A percentile compares a stretch with the other conserved stretches of the same genome.
phyloP scores from a whole-genome alignment of 2,329 filamentous ascomycete genomes.

The Sporothrix schenckii region DNA sequence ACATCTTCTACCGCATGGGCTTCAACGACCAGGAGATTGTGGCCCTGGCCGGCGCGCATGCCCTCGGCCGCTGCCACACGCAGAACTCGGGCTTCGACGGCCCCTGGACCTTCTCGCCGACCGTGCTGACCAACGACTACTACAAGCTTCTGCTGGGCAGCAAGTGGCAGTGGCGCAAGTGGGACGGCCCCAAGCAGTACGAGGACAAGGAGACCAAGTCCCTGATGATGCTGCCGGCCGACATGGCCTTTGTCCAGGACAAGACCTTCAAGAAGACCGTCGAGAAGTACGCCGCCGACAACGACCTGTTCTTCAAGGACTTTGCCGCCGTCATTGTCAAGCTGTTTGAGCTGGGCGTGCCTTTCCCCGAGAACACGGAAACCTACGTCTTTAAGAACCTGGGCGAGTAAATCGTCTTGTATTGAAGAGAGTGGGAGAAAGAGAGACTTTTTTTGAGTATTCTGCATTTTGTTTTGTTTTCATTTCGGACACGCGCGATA shows the following conservation, averaged over 20 bases:
- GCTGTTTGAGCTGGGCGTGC: slow-evolving; percentile 93
- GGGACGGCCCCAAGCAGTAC: slow-evolving; percentile 88
- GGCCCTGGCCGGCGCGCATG: slow-evolving; percentile 81
- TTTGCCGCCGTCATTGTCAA: slow-evolving; percentile 77
- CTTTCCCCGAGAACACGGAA: slow-evolving; percentile 70
- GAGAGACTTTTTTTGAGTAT: neutral
- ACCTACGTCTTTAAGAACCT: slow-evolving; percentile 67
- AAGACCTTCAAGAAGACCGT: slow-evolving; percentile 80
- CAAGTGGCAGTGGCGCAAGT: slow-evolving; percentile 92
- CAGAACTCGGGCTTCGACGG: slow-evolving; percentile 87
- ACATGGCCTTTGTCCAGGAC: slow-evolving; percentile 85
- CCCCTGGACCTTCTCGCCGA: slow-evolving; percentile 91
- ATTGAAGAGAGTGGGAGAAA: neutral
- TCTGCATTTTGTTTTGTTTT: slow-evolving; percentile 3
- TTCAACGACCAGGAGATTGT: slow-evolving; percentile 98
- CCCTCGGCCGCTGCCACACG: slow-evolving; percentile 82
- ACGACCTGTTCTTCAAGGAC: slow-evolving; percentile 89
- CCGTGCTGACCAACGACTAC: slow-evolving; percentile 92
- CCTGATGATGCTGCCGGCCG: slow-evolving; percentile 96
- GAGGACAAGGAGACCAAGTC: slow-evolving; percentile 85
- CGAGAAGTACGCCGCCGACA: slow-evolving; percentile 88
- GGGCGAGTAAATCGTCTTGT: slow-evolving; percentile 42
- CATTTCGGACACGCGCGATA: neutral
- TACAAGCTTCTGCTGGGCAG: slow-evolving; percentile 84
- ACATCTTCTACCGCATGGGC: slow-evolving; percentile 95